phyloP scores from a whole-genome alignment of 345 rosid species.

The Turritis glabra region DNA sequence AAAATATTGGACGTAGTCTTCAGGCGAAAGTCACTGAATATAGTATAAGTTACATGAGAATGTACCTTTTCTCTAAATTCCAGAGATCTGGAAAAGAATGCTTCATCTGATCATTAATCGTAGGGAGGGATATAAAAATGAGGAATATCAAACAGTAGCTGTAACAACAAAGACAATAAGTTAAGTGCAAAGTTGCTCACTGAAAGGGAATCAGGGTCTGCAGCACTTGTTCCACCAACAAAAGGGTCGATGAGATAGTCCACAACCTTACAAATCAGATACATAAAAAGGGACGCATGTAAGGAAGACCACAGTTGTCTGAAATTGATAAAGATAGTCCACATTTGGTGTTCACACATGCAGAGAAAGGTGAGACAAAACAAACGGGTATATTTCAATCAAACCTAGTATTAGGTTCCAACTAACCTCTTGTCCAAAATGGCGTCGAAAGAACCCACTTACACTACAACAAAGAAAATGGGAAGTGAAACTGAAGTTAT shows the following conservation, averaged over 20 bases:
- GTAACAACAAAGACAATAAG: neutral
- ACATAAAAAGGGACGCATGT: slow-evolving; percentile 18
- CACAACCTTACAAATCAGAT: slow-evolving; percentile 63
- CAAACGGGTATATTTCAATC: slow-evolving; percentile 8
- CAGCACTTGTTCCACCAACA: slow-evolving; percentile 92
- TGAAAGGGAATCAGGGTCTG: slow-evolving; percentile 86
- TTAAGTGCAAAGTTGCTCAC: slow-evolving; percentile 54
- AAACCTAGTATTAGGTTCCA: slow-evolving; percentile 16
- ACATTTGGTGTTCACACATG: neutral
- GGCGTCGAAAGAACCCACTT: slow-evolving; percentile 71
- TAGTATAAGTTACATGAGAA: slow-evolving; percentile 3
- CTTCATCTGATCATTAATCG: slow-evolving; percentile 56
- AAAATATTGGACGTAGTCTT: neutral
- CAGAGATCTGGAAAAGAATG: slow-evolving; percentile 91
- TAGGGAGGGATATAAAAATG: slow-evolving; percentile 14
- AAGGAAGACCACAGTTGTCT: slow-evolving; percentile 21
- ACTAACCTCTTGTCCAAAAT: slow-evolving; percentile 87
- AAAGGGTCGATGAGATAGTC: slow-evolving; percentile 94
- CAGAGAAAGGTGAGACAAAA: slow-evolving; percentile 3
- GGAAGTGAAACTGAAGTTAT: slow-evolving; percentile 4
- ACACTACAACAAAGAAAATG: slow-evolving; percentile 54
- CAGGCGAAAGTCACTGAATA: neutral
- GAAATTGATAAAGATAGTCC: neutral
- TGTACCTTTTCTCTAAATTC: slow-evolving; percentile 81
- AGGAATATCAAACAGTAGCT: neutral